Evolutionary conservation across 2,329 filamentous ascomycete genomes (phyloP).

Genomic region (Gnomoniopsis smithogilvyi): DNA sequence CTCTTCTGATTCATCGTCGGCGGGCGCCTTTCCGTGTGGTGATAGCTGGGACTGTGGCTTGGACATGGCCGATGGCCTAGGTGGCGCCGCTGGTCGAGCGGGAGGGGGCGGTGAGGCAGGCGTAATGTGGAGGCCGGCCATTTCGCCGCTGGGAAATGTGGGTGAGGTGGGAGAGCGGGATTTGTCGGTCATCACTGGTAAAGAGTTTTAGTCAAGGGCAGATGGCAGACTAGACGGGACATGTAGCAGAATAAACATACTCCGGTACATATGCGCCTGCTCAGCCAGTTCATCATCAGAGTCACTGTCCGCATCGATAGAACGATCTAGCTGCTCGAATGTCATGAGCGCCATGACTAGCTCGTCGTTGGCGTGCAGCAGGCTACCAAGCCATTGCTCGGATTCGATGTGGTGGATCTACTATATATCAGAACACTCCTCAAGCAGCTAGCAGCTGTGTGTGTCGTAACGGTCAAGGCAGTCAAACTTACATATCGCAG

Average conservation of each 20-base stretch:
- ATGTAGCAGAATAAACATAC: constrained; percentile 36
- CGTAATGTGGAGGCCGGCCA: constrained; percentile 43
- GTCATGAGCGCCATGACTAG: constrained; percentile 92
- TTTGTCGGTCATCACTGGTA: constrained; percentile 50
- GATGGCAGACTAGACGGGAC: neutral
- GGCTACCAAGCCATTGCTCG: constrained; percentile 85
- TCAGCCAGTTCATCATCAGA: constrained; percentile 67
- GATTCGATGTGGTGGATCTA: constrained; percentile 86
- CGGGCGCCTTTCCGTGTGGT: constrained; percentile 41
- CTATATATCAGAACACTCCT: neutral
- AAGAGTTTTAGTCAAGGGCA: neutral
- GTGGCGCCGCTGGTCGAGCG: constrained; percentile 42
- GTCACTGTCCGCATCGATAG: constrained; percentile 72
- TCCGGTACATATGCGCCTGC: constrained; percentile 62
- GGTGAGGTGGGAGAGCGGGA: constrained; percentile 46
- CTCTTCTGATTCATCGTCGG: constrained; percentile 42
- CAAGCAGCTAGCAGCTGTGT: neutral
- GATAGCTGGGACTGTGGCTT: constrained; percentile 51
- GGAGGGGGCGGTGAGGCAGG: constrained; percentile 31
- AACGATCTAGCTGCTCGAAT: constrained; percentile 88
- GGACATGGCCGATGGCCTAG: constrained; percentile 41
- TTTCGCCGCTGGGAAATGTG: constrained; percentile 36
- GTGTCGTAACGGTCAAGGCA: neutral
- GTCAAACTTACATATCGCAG: constrained; percentile 68
- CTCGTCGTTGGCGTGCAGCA: constrained; percentile 93